Evolutionary conservation across 495 filamentous ascomycete species (phyloP).

Genomic region (Penicillium coffeae): DNA sequence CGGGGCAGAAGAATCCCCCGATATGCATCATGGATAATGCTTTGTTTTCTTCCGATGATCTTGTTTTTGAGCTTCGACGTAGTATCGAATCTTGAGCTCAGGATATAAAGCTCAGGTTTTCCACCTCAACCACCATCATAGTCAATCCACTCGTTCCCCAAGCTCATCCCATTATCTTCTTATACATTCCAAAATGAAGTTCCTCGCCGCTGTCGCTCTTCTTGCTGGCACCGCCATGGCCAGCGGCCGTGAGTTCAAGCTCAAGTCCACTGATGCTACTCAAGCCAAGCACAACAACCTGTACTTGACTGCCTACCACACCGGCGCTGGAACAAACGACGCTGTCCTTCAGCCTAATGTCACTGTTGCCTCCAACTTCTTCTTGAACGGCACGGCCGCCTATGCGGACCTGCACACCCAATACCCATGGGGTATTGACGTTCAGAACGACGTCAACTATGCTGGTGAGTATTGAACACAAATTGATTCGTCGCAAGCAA

Average conservation of each 20-base stretch:
- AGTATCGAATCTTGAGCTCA: too few species aligned
- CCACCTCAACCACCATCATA: not conserved
- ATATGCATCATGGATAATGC: too few species aligned
- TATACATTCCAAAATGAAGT: conserved; percentile 28
- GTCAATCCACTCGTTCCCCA: not conserved
- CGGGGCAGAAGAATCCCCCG: too few species aligned
- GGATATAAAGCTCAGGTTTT: too few species aligned
- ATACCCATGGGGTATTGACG: conserved; percentile 34
- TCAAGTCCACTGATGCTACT: conserved; percentile 37
- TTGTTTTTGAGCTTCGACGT: too few species aligned
- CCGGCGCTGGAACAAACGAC: conserved; percentile 45
- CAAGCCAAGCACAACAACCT: conserved; percentile 37
- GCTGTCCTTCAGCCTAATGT: conserved; percentile 32
- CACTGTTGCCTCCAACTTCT: conserved; percentile 26
- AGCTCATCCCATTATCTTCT: not conserved
- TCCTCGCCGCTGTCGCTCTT: conserved; percentile 29
- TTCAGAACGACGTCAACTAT: conserved; percentile 22
- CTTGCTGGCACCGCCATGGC: conserved; percentile 26
- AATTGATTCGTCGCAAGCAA: too few species aligned
- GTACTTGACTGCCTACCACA: conserved; percentile 47
- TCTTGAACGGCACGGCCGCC: conserved; percentile 38
- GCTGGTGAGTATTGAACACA: conserved; percentile 20
- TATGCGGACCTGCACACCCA: conserved; percentile 10
- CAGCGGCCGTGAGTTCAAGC: conserved; percentile 31
- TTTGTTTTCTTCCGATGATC: too few species aligned